phyloP scores from a whole-genome alignment of 2,329 filamentous ascomycete species.

The Fusarium haematococcum region DNA sequence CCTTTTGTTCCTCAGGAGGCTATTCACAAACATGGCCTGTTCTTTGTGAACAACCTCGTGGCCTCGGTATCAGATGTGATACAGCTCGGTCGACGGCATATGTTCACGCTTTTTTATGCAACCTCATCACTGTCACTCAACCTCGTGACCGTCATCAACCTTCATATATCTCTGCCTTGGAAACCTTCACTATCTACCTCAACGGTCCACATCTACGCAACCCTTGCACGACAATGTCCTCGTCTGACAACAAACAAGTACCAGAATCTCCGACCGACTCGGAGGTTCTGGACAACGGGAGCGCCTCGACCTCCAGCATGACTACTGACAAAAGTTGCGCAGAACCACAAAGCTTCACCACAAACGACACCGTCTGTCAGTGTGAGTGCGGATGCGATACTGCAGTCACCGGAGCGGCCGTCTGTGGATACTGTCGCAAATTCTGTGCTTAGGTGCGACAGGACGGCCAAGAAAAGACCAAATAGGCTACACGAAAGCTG shows the following conservation, averaged over 20 bases:
- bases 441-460: constrained; percentile 7
- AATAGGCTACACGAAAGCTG: neutral
- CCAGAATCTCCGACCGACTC: neutral
- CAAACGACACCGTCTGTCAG: neutral
- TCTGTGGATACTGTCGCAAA: constrained; percentile 23
- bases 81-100: neutral
- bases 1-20: neutral
- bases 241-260: neutral
- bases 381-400: constrained; percentile 22
- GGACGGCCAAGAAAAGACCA: neutral
- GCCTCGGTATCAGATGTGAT: neutral
- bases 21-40: neutral
- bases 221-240: neutral
- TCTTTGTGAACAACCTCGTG: neutral
- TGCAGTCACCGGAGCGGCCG: neutral
- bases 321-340: neutral
- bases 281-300: neutral
- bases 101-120: neutral
- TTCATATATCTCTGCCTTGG: neutral
- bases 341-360: neutral
- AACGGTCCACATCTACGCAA: neutral
- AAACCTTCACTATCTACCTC: neutral
- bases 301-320: neutral
- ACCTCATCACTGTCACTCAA: neutral
- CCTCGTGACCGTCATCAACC: neutral